A percentile compares a stretch with the other conserved stretches of the same genome.
These are phyloP conservation scores for Fusarium duplospermum DNA, from an alignment of 2,329 filamentous ascomycete genomes.

Conservation along the genomic window DNA sequence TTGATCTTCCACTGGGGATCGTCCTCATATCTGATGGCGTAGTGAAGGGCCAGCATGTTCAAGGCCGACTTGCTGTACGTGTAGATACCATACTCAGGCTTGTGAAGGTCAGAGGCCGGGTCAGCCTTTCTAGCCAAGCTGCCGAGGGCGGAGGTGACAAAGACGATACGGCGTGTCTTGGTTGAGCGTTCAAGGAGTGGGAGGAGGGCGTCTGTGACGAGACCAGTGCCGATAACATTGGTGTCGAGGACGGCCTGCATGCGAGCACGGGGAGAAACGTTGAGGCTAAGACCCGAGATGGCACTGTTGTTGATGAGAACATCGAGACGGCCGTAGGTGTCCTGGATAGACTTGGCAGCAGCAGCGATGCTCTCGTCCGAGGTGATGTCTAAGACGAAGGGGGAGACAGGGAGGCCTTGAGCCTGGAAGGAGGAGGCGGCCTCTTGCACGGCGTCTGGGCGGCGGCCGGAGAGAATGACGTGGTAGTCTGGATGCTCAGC, in stretches of 20 bases:
- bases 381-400: constrained; percentile 28
- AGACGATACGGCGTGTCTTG: constrained; percentile 22
- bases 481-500: constrained; percentile 19
- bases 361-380: constrained; percentile 25
- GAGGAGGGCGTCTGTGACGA: constrained; percentile 29
- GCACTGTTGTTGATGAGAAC: constrained; percentile 34
- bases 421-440: constrained; percentile 18
- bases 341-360: constrained; percentile 2
- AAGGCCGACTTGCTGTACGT: constrained; percentile 33
- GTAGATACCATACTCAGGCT: constrained; percentile 14
- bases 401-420: constrained; percentile 9
- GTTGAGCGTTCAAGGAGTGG: constrained; percentile 20
- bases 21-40: constrained; percentile 18
- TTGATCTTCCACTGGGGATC: constrained; percentile 23
- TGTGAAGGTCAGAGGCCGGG: not conserved
- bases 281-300: constrained; percentile 16
- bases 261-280: constrained; percentile 9
- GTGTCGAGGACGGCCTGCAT: constrained; percentile 30
- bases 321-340: constrained; percentile 23
- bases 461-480: constrained; percentile 25
- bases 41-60: constrained; percentile 34
- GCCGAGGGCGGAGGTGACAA: constrained; percentile 27
- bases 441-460: constrained; percentile 8
- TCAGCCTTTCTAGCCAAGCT: constrained; percentile 28
- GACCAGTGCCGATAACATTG: constrained; percentile 29